Evolutionary conservation across 2,329 filamentous ascomycete genomes (phyloP), one percentile per base, ranked within the genome.

Genomic region (Hirsutella rhossiliensis): DNA sequence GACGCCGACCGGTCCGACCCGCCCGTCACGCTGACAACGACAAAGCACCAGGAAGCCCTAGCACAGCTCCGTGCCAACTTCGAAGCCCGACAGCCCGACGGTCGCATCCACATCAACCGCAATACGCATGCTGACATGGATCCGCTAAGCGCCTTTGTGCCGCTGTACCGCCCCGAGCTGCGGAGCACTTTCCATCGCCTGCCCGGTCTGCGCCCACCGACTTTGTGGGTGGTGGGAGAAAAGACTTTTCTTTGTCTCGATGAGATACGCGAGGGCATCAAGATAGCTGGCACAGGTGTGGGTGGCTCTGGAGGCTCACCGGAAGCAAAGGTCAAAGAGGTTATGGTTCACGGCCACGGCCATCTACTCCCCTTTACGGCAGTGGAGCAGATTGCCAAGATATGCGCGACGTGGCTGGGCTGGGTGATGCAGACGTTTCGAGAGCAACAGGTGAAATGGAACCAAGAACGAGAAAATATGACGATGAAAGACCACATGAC

Each of bases 21-120:
- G 18, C 62, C 69, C 39, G 79, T 85, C 4, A 92, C 86, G 0
- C 68, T 87, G 3, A 76, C 75, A 5, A 94, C 87, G 1, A 81
- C 84, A 1, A 85, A 87, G 54, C 83, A 90, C 60, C 38, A 40
- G 15, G n/a, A 29, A 15, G 38, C 38, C 4, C 2, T 29, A 13
- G 17, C 28, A n/a, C 23, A 29, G n/a, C 17, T 29, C n/a, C 38
- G 38, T 11, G 15, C 38, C 23, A 29, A 17, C 15, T 40, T 30
- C 27, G 27, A 40, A 8, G 5, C 20, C 11, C 13, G n/a, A 17
- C 23, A 17, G 5, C 27, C 13, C 27, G 28, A 41, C n/a, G 39
- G 39, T 5, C 27, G 39, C 2, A 19, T 30, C 15, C 7, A 9
- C 28, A 19, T 41, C 39, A 12, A 41, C 28, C 39, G 39, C 11